Evolutionary conservation across 1,284 basidiomycete genomes (phyloP).

Genomic region (Naganishia albida): DNA sequence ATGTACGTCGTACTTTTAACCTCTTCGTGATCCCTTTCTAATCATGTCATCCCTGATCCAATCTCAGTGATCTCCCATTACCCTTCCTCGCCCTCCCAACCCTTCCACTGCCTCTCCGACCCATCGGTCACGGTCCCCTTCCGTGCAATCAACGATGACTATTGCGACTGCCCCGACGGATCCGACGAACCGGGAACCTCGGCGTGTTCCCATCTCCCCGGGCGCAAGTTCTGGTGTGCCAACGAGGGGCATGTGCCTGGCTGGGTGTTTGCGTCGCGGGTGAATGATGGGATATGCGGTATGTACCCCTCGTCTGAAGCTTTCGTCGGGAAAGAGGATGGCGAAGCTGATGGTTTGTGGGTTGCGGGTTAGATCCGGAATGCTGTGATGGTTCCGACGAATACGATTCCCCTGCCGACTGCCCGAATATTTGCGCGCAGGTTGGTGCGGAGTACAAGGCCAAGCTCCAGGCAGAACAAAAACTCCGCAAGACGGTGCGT

Average conservation of each 20-base stretch:
- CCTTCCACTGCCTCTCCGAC: slow-evolving; percentile 10
- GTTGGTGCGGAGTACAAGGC: slow-evolving; percentile 71
- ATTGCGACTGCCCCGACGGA: slow-evolving; percentile 89
- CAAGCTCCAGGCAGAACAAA: slow-evolving; percentile 68
- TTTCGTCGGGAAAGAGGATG: too few species aligned
- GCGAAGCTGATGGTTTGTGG: too few species aligned
- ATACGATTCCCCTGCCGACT: slow-evolving; percentile 59
- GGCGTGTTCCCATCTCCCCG: slow-evolving; percentile 63
- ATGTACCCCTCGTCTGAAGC: too few species aligned
- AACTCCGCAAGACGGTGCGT: slow-evolving; percentile 75
- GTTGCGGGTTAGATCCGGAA: slow-evolving; percentile 66
- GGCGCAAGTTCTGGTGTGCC: slow-evolving; percentile 76
- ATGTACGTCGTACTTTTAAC: slow-evolving; percentile 33
- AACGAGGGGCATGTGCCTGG: slow-evolving; percentile 87
- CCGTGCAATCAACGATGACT: slow-evolving; percentile 86
- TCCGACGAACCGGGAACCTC: slow-evolving; percentile 92
- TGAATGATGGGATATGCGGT: slow-evolving; percentile 96
- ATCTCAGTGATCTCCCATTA: slow-evolving; percentile 39
- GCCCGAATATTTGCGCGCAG: slow-evolving; percentile 75
- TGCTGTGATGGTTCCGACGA: slow-evolving; percentile 99
- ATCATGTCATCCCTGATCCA: neutral
- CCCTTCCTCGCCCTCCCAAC: slow-evolving; percentile 18
- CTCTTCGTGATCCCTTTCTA: neutral
- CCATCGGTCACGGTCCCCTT: slow-evolving; percentile 56
- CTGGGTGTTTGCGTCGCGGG: slow-evolving; percentile 74